Evolutionary conservation across 2,329 filamentous ascomycete species (phyloP), one percentile per base, ranked within the genome.

Genomic region (Alternaria alternata): DNA sequence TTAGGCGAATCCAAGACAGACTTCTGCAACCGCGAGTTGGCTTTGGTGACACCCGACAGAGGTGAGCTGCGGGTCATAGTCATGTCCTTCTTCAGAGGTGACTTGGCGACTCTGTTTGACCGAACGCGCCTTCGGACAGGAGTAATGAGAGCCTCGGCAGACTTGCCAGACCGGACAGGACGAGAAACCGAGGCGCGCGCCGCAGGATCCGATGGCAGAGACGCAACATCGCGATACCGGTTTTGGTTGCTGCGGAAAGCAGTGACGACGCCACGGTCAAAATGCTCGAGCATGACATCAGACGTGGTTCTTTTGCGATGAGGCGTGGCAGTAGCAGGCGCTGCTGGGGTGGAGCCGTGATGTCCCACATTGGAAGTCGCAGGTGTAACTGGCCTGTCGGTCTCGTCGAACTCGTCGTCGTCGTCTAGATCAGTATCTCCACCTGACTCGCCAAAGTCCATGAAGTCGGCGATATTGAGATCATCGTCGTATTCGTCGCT

Each of bases 401-500:
- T 76, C 26, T 77, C 75, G 7, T 62, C 60, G 24, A 62, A 28
- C n/a, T 78, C 76, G 7, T 71, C 71, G 22, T 78, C 77, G 18
- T 73, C 67, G 16, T 79, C 75, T 22, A 73, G 52, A 59, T 78
- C 76, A 12, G 71, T 76, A 20, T 72, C 76, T 39, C 78, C 75
- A 7, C 57, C 71, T 12, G 77, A 75, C 7, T 70, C 69, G 12
- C 74, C 76, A 52, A 78, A 78, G 38, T 79, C 75, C 69, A 78
- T 75, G 54, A 80, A 78, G 54, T 79, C 76, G 49, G 72, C 67
- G 41, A 80, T 75, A 55, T 79, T 73, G 51, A 78, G 66, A 42
- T 82, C 80, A 47, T 89, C 88, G 3, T 83, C 84, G 9, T 83
- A 86, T 9, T 84, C 87, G 30, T 87, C 88, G 7, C 53, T 57